Base-by-base conservation (phyloP, 2,329 filamentous ascomycete genomes). In the Ascochyta pisi region DNA sequence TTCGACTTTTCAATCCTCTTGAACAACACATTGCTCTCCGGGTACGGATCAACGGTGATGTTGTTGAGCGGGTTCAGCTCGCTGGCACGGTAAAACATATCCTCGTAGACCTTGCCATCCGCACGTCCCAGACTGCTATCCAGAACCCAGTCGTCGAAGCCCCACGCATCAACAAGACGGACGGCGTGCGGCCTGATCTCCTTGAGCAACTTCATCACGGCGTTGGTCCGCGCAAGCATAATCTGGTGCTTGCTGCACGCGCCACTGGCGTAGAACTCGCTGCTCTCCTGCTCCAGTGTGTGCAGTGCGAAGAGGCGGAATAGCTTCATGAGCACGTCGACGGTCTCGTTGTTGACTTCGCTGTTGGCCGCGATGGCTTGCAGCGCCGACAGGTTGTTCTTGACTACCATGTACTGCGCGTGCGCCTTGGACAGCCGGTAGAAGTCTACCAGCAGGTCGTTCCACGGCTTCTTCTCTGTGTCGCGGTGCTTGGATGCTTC, bases 51-150 rank as follows among this genome's bases (percentile, higher is more conserved):
- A 53, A 91, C 85, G 0, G 87, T 87, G 52, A 91, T 78, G 16
- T 85, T 82, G 68, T 92, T 92, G 40, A 92, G 77, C 1, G 89
- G 89, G 68, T 92, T 92, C 65, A 89, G 76, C 78, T 90, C 83
- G 58, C 84, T 87, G 0, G 89, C 90, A 13, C 89, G 79, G 67
- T 86, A 79, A 77, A 92, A 92, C 79, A 92, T 81, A 65, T 92
- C 89, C 72, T 90, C 87, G 64, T 92, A 92, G 1, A 92, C 89
- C 66, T 89, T 87, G 19, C 90, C 89, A 58, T 92, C 89, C 39
- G 83, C 84, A 1, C 89, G 80, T 1, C 90, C 89, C 35, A 92
- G 73, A 54, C 84, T 86, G 65, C 84, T 88, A 70, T 92, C 89
- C 2, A 92, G 82, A 65, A 90, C 87, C 88, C 88, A 92, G 70